Evolutionary conservation across 1,139 yeast genomes (phyloP), one percentile per base, ranked within the genome.

Genomic region (Debaryomyces sp.): DNA sequence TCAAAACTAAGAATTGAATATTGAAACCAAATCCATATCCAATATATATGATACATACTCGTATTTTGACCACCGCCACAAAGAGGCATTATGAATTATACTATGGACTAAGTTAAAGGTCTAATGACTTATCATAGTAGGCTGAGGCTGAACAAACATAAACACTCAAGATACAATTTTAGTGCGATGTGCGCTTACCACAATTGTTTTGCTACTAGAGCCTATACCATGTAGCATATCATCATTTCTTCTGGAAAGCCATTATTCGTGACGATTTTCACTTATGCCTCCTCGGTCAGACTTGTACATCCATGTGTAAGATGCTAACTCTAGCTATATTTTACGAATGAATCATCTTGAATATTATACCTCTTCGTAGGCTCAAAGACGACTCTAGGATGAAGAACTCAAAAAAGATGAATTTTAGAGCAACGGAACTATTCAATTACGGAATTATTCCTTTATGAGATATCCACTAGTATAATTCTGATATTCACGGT

Each of bases 11-110:
- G 7, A 23, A 23, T 23, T 23, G 9, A 8, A 27, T 12, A n/a
- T n/a, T 27, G 13, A 33, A 22, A 35, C 12, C 15, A 35, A 21
- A 35, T 17, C 2, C 15, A 5, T 18, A 21, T 12, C 10, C 6
- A 10, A 21, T 6, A 10, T 7, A 12, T 21, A 35, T 21, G 7
- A 35, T 43, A 76, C 81, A 48, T 75, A 78, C 83, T 74, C 56
- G 90, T 83, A 63, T 84, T 84, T 55, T 80, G 82, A 45, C 84
- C 66, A 50, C 86, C 75, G 55, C 91, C 91, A 67, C 92, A 86
- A 62, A 86, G 70, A 52, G 89, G 83, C 91, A 86, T 85, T 48
- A 13, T 54, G 23, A 34, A 44, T 41, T 46, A 45, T 44, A 44
- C 29, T 21, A 15, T 41, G 13, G 32, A 41, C 18, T 17, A 33